Percentiles rank a stretch among this genome's conserved stretches.
These are phyloP conservation scores for Dalbergia cultrata DNA, from an alignment of 306 rosid species.

Conservation along the genomic window DNA sequence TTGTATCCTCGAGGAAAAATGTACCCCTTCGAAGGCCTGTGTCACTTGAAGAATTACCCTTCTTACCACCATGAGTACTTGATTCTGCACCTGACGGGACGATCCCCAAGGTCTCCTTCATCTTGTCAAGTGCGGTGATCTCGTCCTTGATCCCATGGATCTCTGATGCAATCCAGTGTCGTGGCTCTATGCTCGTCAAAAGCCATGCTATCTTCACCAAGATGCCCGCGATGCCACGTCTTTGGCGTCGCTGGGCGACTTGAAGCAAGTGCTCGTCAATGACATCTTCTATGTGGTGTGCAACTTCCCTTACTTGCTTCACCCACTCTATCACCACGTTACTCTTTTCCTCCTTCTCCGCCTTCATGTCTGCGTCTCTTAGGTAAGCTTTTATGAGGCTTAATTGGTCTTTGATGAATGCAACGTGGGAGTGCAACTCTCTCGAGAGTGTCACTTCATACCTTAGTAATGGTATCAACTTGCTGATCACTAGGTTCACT, in stretches of 20 bases:
- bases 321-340: not conserved
- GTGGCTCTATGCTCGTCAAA: not conserved
- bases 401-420: not conserved
- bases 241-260: not conserved
- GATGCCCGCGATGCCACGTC: not conserved
- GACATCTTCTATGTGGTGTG: constrained; percentile 32
- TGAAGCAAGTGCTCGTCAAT: constrained; percentile 7
- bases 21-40: not conserved
- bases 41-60: too few species aligned
- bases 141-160: not conserved
- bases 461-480: not conserved
- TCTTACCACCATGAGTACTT: not conserved
- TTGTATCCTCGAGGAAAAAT: not conserved
- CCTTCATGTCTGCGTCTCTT: constrained; percentile 24
- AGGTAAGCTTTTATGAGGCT: not conserved
- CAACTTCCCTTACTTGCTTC: constrained; percentile 16
- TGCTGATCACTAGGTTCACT: not conserved
- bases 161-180: not conserved
- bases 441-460: not conserved
- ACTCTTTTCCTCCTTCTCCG: not conserved
- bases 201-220: not conserved
- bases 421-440: not conserved
- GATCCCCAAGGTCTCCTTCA: not conserved
- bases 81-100: not conserved
- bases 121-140: not conserved